Evolutionary conservation across 179 eudicot species (phyloP).

Genomic region (Vitellaria paradoxa): DNA sequence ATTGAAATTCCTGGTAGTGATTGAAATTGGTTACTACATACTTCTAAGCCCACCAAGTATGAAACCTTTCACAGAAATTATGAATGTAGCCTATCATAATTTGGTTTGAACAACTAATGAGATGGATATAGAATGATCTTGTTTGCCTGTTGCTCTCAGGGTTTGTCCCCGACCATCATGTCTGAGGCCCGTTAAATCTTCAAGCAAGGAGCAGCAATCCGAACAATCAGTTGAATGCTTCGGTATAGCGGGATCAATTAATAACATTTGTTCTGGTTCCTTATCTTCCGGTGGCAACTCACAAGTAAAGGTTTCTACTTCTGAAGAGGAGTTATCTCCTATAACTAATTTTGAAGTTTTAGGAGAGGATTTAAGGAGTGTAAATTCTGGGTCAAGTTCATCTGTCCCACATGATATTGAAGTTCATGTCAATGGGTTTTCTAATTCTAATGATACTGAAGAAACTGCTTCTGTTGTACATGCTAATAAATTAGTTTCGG

Average conservation of each 20-base stretch:
- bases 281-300: conserved; percentile 10
- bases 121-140: not conserved
- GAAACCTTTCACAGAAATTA: not conserved
- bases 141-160: conserved; percentile 38
- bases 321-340: conserved; percentile 23
- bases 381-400: conserved; percentile 21
- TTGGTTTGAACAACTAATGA: not conserved
- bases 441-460: conserved; percentile 7
- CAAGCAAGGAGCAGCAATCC: conserved; percentile 19
- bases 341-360: conserved; percentile 12
- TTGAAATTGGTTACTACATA: too few species aligned
- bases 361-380: conserved; percentile 19
- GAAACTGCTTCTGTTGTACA: conserved; percentile 13
- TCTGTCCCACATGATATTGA: conserved; percentile 26
- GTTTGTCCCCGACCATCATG: conserved; percentile 50
- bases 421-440: conserved; percentile 18
- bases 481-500: conserved; percentile 2
- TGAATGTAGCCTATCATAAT: not conserved
- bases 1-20: too few species aligned
- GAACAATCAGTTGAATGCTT: conserved; percentile 20
- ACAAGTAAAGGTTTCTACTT: conserved; percentile 13
- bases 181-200: conserved; percentile 41
- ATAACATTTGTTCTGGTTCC: conserved; percentile 9
- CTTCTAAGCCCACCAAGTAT: not conserved
- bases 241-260: conserved; percentile 11